Base-by-base conservation (phyloP, 495 filamentous ascomycete species). In the Lasiosphaeris hirsuta region DNA sequence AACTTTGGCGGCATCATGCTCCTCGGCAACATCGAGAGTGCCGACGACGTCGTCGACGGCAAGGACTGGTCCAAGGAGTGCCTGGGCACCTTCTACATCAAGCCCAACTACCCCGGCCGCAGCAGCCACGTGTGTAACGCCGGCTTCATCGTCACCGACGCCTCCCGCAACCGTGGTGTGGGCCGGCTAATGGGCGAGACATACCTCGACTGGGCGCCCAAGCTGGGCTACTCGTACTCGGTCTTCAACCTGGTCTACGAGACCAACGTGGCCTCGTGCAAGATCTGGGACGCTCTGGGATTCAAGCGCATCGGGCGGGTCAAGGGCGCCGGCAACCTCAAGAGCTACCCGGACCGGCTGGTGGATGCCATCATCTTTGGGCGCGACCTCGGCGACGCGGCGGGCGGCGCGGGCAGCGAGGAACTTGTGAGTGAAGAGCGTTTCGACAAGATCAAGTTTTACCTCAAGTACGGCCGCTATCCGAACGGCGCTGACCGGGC, bases 181-280 rank as follows among this genome's bases (percentile, higher is more conserved):
- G 94, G 94, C 52, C 85, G 90, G 19, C 73, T 96, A 61, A 93
- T 98, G 90, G 94, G 94, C 38, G 93, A 98, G 73, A 81, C 81
- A 39, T 97, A 96, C 71, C 75, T 98, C 18, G 92, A 97, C 52
- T 98, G 90, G 90, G 92, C 95, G 14, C 91, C 92, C 38, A 88
- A 86, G 69, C 79, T 97, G 77, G 94, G 94, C 15, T 98, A 96
- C 69, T 90, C 87, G 36, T 97, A 97, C 76, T 91, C 89, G 10
- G 90, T 98, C 37, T 98, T 98, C 81, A 97, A 98, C 70, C 82
- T 98, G 36, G 93, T 98, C 13, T 98, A 96, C 72, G 94, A 97
- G 78, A 97, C 89, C 58, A 97, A 98, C 70, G 86, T 95, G 37
- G 94, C 90, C 2, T 96, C 92, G 14, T 92, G 89, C 67, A 89